Percentiles rank a stretch among this genome's conserved stretches.
Evolutionary conservation across 2,329 filamentous ascomycete genomes (phyloP).

Genomic region (Aspergillus sp.): DNA sequence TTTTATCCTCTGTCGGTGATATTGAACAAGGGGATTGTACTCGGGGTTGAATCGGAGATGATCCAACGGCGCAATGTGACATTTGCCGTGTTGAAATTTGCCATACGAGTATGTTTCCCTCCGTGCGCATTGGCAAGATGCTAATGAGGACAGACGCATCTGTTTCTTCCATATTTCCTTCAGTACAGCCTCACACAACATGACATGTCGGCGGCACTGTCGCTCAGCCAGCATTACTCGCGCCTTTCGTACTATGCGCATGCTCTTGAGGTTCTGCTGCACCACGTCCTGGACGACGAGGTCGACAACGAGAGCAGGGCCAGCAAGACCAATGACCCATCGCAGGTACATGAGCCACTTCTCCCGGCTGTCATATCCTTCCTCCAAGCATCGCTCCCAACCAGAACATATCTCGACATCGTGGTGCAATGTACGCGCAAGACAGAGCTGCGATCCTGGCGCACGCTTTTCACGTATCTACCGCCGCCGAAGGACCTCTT

Average conservation of each 20-base stretch:
- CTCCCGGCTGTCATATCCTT: constrained; percentile 49
- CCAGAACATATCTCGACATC: constrained; percentile 71
- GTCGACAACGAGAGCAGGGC: constrained; percentile 54
- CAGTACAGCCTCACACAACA: constrained; percentile 67
- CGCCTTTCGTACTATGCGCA: constrained; percentile 86
- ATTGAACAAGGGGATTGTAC: constrained; percentile 77
- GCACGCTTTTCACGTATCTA: constrained; percentile 82
- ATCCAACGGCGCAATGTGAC: constrained; percentile 86
- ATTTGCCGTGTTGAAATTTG: constrained; percentile 83
- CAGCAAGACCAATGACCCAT: constrained; percentile 17
- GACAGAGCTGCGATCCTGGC: constrained; percentile 91
- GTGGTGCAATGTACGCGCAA: constrained; percentile 95
- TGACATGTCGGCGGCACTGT: constrained; percentile 69
- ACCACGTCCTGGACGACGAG: constrained; percentile 89
- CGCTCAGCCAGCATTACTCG: constrained; percentile 75
- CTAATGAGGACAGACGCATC: constrained; percentile 61
- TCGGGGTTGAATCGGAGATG: constrained; percentile 85
- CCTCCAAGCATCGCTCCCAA: constrained; percentile 62
- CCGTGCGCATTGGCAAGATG: constrained; percentile 1
- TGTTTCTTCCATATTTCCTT: constrained; percentile 83
- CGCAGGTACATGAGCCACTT: constrained; percentile 22
- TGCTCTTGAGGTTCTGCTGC: constrained; percentile 80
- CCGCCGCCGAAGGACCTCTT: constrained; percentile 87
- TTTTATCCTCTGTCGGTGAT: constrained; percentile 89
- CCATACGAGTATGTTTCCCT: constrained; percentile 61